Conservation (phyloP, 1,284 basidiomycete genomes). For the Apiotrichum laibachii region DNA sequence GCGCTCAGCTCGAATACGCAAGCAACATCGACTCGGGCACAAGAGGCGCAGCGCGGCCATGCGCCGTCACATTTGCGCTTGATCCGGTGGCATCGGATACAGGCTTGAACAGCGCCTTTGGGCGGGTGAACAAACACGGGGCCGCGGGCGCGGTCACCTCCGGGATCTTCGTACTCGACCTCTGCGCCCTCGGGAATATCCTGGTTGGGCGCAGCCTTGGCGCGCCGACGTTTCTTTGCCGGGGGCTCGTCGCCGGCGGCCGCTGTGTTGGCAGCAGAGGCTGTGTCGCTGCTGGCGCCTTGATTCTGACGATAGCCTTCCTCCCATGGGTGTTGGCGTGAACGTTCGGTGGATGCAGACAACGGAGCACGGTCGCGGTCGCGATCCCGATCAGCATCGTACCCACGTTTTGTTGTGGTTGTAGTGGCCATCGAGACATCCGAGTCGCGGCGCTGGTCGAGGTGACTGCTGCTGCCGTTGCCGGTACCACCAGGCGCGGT, state of each 20-base stretch:
- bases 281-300: not conserved
- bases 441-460: not conserved
- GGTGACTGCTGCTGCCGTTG: not conserved
- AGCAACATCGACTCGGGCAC: slow-evolving; percentile 39
- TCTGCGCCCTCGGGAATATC: slow-evolving; percentile 24
- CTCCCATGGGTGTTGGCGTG: slow-evolving; percentile 5
- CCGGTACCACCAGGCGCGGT: not conserved
- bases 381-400: not conserved
- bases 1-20: slow-evolving; percentile 46
- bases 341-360: not conserved
- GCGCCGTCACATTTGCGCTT: slow-evolving; percentile 46
- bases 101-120: slow-evolving; percentile 40
- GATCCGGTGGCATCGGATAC: slow-evolving; percentile 44
- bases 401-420: not conserved
- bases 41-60: slow-evolving; percentile 40
- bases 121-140: slow-evolving; percentile 43
- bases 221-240: slow-evolving; percentile 9
- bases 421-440: not conserved
- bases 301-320: slow-evolving; percentile 2
- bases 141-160: slow-evolving; percentile 33
- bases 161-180: slow-evolving; percentile 34
- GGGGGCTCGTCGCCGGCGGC: not conserved
- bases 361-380: no score
- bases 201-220: slow-evolving; percentile 5
- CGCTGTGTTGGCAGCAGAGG: not conserved